Evolutionary conservation across 169 alveolate species (phyloP).

Genomic region (Eimeria necatrix): DNA sequence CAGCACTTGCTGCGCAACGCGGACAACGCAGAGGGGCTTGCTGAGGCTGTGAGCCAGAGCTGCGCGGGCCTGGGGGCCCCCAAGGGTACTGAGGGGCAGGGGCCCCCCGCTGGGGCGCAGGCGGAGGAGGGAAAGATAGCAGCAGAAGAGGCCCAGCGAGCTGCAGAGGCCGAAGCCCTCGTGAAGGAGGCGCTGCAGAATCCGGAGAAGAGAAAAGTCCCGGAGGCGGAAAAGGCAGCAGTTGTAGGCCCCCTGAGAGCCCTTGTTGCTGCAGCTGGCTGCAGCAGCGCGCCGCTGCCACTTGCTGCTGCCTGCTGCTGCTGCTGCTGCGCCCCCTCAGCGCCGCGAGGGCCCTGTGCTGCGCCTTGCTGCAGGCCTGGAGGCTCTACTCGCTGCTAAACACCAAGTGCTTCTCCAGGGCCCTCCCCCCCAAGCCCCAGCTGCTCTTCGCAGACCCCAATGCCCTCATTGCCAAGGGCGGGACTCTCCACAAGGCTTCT

Average conservation of each 20-base stretch:
- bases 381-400: not conserved
- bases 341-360: not conserved
- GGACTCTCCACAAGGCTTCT: conserved; percentile 36
- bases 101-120: not conserved
- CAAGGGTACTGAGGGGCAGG: not conserved
- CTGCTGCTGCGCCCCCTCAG: too few relatives aligned
- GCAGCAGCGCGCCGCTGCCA: not conserved
- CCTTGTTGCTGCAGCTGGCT: conserved; percentile 8
- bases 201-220: not conserved
- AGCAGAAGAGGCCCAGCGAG: not conserved
- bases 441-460: conserved; percentile 29
- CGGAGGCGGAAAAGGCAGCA: conserved; percentile 22
- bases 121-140: not conserved
- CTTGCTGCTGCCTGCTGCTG: conserved; percentile 1
- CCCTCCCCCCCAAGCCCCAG: conserved; percentile 38
- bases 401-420: conserved; percentile 27
- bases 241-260: not conserved
- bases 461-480: not conserved
- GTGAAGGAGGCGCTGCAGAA: not conserved
- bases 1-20: not conserved
- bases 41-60: conserved; percentile 5
- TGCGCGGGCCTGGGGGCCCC: conserved; percentile 49
- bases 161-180: not conserved
- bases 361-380: conserved; percentile 1
- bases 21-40: not conserved